Conservation (phyloP, 192 early-diverging fungal genomes). For the Coemansia guatemalensis region DNA sequence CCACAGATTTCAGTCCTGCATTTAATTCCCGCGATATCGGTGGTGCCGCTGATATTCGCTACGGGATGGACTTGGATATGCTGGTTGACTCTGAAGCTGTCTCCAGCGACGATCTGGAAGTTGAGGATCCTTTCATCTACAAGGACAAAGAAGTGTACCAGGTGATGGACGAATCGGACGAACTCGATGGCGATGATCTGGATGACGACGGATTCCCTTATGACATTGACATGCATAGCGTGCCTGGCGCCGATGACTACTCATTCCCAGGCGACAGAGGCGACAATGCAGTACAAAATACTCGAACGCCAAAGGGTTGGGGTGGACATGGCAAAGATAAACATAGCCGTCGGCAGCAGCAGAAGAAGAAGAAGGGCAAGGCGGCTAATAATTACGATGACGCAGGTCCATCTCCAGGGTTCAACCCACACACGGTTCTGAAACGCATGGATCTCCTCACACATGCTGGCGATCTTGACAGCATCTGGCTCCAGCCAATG, state of each 20-base stretch:
- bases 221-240: conserved; percentile 25
- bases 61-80: background rate
- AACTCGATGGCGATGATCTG: conserved; percentile 6
- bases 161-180: background rate
- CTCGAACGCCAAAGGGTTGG: background rate
- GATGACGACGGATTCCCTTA: conserved; percentile 41
- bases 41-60: conserved; percentile 9
- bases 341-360: conserved; percentile 2
- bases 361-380: conserved; percentile 2
- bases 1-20: background rate
- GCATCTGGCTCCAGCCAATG: conserved; percentile 53
- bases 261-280: background rate
- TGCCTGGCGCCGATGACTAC: conserved; percentile 6
- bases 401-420: conserved; percentile 23
- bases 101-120: conserved; percentile 9
- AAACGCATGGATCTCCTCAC: conserved; percentile 36
- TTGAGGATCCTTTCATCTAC: conserved; percentile 29
- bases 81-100: conserved; percentile 3
- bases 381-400: background rate
- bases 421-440: conserved; percentile 33
- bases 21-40: conserved; percentile 31
- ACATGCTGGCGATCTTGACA: conserved; percentile 26
- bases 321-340: conserved; percentile 21
- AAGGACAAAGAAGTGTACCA: conserved; percentile 15
- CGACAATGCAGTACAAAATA: conserved; percentile 11